Evolutionary conservation across 163 green algal genomes (phyloP), one percentile per base, ranked within the genome.

Genomic region (Scenedesmus sp.): DNA sequence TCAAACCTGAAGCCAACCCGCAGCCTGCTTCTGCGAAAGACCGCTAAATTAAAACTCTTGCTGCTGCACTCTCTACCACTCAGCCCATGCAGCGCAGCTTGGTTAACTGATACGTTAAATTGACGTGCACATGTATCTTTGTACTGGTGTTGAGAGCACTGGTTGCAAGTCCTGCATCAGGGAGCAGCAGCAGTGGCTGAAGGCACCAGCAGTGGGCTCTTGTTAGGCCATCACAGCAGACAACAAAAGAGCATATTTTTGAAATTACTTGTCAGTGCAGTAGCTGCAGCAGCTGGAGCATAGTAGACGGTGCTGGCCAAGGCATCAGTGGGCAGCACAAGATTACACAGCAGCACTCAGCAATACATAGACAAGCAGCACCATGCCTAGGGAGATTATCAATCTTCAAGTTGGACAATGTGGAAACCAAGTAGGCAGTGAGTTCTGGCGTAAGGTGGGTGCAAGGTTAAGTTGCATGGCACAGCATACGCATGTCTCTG

Each of bases 361-460:
- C 65, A 76, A 76, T 30, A 40, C 3, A 33, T 81, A 81, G 72
- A 81, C 2, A 33, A n/a, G 44, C 15, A 37, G 42, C 33, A 79
- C 13, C 40, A 99, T 99, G 98, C 98, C 98, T 2, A 93, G 98
- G 0, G 98, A 99, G 80, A 99, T 99, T 59, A 99, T 99, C 89
- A 99, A 97, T 30, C 91, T 99, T 20, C 98, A 99, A 96, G 97
- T 99, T 33, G 98, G 98, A 0, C 98, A 99, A 92, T 99, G 98
- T 89, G 98, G 98, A 18, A 99, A 99, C 89, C 98, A 99, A 95
- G 96, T 99, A 26, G 94, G 97, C 65, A 96, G 95, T 16, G 98
- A 99, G 94, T 99, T 99, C 89, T 99, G 98, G 98, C 97, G 97
- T 26, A 99, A 98, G 95, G 96, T 97, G 78, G 0, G 87, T 83